Percentiles rank a stretch among this genome's conserved stretches.
Conservation (phyloP, 139 green algal genomes). For the Zygnema circumcarinatum region DNA sequence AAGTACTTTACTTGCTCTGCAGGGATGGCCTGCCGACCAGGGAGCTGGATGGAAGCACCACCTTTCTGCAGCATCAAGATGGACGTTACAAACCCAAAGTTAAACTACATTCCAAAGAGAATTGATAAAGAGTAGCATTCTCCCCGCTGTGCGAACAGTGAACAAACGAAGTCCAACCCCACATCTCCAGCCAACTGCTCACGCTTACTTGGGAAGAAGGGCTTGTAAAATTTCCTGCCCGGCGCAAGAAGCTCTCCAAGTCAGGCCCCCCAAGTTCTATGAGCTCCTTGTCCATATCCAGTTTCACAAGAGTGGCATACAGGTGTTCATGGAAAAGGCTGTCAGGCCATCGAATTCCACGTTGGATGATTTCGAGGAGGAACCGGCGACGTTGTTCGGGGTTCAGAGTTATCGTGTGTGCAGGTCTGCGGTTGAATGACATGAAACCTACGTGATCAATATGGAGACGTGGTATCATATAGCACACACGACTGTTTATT, state of each 20-base stretch:
- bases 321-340: slow-evolving; percentile 40
- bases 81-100: too few relatives aligned
- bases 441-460: too few relatives aligned
- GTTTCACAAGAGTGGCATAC: slow-evolving; percentile 38
- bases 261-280: slow-evolving; percentile 33
- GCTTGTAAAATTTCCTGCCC: slow-evolving; percentile 36
- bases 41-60: not conserved
- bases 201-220: too few relatives aligned
- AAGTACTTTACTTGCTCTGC: slow-evolving; percentile 36
- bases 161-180: too few relatives aligned
- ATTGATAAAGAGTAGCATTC: too few relatives aligned
- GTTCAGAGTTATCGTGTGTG: not conserved
- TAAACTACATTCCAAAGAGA: too few relatives aligned
- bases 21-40: slow-evolving; percentile 27
- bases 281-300: slow-evolving; percentile 47
- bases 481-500: too few relatives aligned
- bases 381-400: not conserved
- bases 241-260: slow-evolving; percentile 41
- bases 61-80: too few relatives aligned
- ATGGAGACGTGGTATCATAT: too few relatives aligned
- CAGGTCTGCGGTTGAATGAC: too few relatives aligned
- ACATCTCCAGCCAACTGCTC: too few relatives aligned
- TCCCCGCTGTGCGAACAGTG: too few relatives aligned
- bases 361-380: slow-evolving; percentile 26
- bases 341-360: slow-evolving; percentile 19